These are phyloP conservation scores for Penicillium nordicum DNA, from an alignment of 2,329 filamentous ascomycete species.

Conservation along the genomic window DNA sequence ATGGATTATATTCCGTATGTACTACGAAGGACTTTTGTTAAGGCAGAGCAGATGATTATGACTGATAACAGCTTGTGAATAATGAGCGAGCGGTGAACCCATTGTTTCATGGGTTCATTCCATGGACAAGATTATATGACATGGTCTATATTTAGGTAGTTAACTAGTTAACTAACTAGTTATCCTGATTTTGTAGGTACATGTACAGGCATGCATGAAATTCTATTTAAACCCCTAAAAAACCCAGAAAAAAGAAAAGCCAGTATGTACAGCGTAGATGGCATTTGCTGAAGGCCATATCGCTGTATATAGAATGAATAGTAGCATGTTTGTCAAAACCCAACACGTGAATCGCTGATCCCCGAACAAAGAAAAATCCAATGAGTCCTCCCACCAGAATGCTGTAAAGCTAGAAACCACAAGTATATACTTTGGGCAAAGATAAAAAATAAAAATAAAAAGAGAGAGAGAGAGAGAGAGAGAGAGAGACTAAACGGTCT, in stretches of 20 bases:
- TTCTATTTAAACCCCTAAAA: neutral
- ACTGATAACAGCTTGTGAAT: neutral
- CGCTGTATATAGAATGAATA: slow-evolving; percentile 10
- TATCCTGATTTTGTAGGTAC: neutral
- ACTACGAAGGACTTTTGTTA: neutral
- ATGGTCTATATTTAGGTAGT: neutral
- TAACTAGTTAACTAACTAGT: too few relatives aligned
- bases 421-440: neutral
- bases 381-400: neutral
- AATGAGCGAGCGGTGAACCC: neutral
- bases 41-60: neutral
- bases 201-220: neutral
- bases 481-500: neutral
- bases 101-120: neutral
- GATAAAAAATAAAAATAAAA: neutral
- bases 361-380: neutral
- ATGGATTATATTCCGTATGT: neutral
- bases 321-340: slow-evolving; percentile 18
- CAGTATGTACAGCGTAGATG: neutral
- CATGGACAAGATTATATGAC: neutral
- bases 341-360: slow-evolving; percentile 8
- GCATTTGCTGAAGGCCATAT: neutral
- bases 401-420: slow-evolving; percentile 5
- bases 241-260: neutral
- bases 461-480: too few relatives aligned